phyloP scores from a whole-genome alignment of 129 eudicot species.

The Flaveria robusta region DNA sequence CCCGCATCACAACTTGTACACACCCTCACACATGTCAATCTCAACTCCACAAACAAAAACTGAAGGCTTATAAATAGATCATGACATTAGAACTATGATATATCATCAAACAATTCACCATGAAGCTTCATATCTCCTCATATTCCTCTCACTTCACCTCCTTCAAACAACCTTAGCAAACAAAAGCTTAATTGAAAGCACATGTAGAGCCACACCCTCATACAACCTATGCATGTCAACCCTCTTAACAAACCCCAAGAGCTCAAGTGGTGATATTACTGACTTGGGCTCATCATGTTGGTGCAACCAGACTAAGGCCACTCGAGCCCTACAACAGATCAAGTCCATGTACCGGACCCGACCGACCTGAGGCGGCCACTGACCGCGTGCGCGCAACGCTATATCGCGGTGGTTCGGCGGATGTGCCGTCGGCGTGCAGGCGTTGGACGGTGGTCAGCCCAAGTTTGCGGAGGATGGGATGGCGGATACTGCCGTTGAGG shows the following conservation, averaged over 20 bases:
- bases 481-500: constrained; percentile 56
- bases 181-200: constrained; percentile 41
- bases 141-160: constrained; percentile 24
- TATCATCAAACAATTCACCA: constrained; percentile 16
- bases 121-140: constrained; percentile 25
- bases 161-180: constrained; percentile 30
- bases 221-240: constrained; percentile 48
- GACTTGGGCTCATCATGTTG: constrained; percentile 54
- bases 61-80: constrained; percentile 26
- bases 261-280: constrained; percentile 47
- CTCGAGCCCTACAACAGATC: constrained; percentile 34
- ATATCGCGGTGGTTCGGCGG: constrained; percentile 44
- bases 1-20: constrained; percentile 13
- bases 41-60: constrained; percentile 2
- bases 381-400: constrained; percentile 40
- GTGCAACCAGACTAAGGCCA: constrained; percentile 40
- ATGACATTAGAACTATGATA: constrained; percentile 27
- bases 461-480: constrained; percentile 64
- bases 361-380: constrained; percentile 29
- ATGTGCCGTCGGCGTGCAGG: constrained; percentile 48
- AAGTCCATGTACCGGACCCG: constrained; percentile 29
- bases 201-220: constrained; percentile 56
- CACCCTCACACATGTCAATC: background rate
- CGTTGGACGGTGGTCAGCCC: constrained; percentile 50
- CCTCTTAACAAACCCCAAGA: constrained; percentile 45